phyloP scores from a whole-genome alignment of 805 yeast genomes.

The Schwanniomyces pseudopolymorphus region DNA sequence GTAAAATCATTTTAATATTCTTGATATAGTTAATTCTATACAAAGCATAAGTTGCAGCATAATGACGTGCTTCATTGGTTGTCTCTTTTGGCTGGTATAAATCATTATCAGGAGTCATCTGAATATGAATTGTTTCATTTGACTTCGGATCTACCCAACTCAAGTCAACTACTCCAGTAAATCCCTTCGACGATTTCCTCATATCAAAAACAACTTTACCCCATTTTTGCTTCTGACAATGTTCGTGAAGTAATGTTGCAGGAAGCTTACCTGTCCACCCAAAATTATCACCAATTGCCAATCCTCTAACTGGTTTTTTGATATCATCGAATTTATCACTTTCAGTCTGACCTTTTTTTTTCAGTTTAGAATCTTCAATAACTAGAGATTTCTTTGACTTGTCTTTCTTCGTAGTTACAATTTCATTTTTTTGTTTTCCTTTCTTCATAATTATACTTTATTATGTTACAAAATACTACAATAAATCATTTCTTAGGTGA shows the following conservation, averaged over 20 bases:
- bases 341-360: constrained; percentile 4
- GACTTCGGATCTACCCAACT: constrained; percentile 82
- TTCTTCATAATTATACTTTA: not conserved
- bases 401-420: constrained; percentile 3
- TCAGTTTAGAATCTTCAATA: constrained; percentile 2
- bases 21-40: constrained; percentile 78
- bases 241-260: constrained; percentile 79
- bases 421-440: not conserved
- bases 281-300: constrained; percentile 52
- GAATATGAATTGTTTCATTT: constrained; percentile 58
- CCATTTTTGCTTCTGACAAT: constrained; percentile 89
- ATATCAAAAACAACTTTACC: constrained; percentile 78
- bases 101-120: constrained; percentile 52
- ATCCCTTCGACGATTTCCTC: constrained; percentile 49
- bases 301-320: constrained; percentile 38
- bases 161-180: constrained; percentile 62
- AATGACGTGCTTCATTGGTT: constrained; percentile 84
- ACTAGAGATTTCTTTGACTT: constrained; percentile 3
- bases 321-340: constrained; percentile 10
- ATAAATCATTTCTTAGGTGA: not conserved
- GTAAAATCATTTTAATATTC: constrained; percentile 83
- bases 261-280: constrained; percentile 98
- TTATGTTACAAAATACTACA: not conserved
- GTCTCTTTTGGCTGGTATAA: constrained; percentile 69
- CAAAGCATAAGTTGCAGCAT: constrained; percentile 85